phyloP scores from a whole-genome alignment of 805 yeast species.

The Ogataea degrootiae region DNA sequence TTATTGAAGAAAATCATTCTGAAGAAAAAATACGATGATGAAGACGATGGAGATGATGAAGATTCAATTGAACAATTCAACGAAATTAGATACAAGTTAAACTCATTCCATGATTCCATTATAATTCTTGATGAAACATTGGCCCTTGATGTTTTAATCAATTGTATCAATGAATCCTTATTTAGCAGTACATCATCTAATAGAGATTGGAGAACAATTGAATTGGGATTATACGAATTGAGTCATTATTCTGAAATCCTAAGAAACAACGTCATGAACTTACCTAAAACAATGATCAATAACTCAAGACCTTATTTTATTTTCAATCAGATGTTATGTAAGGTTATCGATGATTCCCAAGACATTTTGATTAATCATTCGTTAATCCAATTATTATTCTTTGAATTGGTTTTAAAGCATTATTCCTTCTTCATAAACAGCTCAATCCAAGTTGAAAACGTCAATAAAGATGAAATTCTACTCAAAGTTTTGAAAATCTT shows the following conservation, averaged over 20 bases:
- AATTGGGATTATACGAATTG: slow-evolving; percentile 81
- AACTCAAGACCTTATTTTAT: slow-evolving; percentile 61
- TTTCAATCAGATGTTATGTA: slow-evolving; percentile 57
- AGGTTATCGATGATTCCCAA: slow-evolving; percentile 32
- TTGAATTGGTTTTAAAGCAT: slow-evolving; percentile 82
- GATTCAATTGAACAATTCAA: slow-evolving; percentile 73
- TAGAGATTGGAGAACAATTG: slow-evolving; percentile 74
- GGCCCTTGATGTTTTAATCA: slow-evolving; percentile 31
- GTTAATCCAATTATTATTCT: slow-evolving; percentile 72
- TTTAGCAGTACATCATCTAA: slow-evolving; percentile 12
- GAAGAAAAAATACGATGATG: slow-evolving; percentile 78
- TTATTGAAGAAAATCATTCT: slow-evolving; percentile 65
- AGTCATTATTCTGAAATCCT: slow-evolving; percentile 74
- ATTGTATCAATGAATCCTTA: slow-evolving; percentile 45
- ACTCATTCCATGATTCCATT: slow-evolving; percentile 80
- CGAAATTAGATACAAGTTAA: slow-evolving; percentile 72
- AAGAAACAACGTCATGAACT: slow-evolving; percentile 68
- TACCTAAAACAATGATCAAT: slow-evolving; percentile 61
- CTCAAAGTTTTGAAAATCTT: slow-evolving; percentile 69
- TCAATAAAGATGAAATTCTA: slow-evolving; percentile 46
- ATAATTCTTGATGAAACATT: slow-evolving; percentile 37
- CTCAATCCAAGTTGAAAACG: slow-evolving; percentile 34
- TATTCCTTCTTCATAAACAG: slow-evolving; percentile 52
- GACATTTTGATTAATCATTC: slow-evolving; percentile 60
- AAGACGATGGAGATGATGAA: slow-evolving; percentile 52